These are phyloP conservation scores for Mercurialis annua DNA, from an alignment of 345 rosid genomes.

Conservation along the genomic window DNA sequence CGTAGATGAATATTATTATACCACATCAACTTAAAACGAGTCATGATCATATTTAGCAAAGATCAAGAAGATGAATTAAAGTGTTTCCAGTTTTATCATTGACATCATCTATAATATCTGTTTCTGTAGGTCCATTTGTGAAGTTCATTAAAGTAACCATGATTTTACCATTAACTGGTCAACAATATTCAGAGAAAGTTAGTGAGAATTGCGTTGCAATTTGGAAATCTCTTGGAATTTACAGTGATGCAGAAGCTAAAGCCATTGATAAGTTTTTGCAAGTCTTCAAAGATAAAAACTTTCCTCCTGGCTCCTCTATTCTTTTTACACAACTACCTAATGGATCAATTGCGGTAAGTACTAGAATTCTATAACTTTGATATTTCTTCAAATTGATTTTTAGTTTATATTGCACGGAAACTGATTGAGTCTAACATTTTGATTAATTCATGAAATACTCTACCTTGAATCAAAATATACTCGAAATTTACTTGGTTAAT, in stretches of 20 bases:
- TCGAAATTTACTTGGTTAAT: too few relatives aligned
- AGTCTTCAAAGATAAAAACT: constrained; percentile 55
- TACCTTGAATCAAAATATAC: too few relatives aligned
- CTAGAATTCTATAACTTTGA: too few relatives aligned
- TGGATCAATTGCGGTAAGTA: constrained; percentile 57
- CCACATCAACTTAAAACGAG: too few relatives aligned
- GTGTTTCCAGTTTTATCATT: too few relatives aligned
- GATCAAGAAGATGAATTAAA: too few relatives aligned
- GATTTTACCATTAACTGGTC: constrained; percentile 64
- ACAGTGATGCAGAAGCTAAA: constrained; percentile 66
- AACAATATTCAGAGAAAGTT: constrained; percentile 69
- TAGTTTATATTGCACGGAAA: too few relatives aligned
- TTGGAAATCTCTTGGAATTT: constrained; percentile 72
- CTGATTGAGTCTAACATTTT: too few relatives aligned
- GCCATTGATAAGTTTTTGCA: constrained; percentile 56
- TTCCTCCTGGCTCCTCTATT: constrained; percentile 71
- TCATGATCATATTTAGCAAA: too few relatives aligned
- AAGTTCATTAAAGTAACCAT: constrained; percentile 57
- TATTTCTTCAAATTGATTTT: too few relatives aligned
- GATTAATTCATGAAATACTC: too few relatives aligned
- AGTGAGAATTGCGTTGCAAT: constrained; percentile 62
- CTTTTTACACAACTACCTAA: constrained; percentile 53
- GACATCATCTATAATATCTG: background rate
- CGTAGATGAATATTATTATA: too few relatives aligned
- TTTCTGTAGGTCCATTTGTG: constrained; percentile 51